Evolutionary conservation across 495 filamentous ascomycete species (phyloP).

Genomic region (Neurospora tetraspora): DNA sequence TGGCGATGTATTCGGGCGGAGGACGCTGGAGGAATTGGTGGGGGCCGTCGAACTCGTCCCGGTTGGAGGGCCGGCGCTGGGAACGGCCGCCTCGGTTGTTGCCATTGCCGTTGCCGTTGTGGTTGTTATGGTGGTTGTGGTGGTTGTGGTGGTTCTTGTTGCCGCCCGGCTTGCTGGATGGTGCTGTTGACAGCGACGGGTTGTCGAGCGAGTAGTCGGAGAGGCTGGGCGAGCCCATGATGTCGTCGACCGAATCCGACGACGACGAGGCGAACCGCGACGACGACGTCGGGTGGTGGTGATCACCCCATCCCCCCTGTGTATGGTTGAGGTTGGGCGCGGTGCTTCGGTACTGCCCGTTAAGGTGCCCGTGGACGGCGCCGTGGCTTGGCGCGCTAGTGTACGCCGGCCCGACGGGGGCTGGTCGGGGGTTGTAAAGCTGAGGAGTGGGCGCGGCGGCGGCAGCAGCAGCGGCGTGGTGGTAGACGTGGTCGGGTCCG

Average conservation of each 20-base stretch:
- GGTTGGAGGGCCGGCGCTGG: constrained; percentile 65
- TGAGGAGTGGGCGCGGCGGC: constrained; percentile 25
- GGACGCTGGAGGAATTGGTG: constrained; percentile 68
- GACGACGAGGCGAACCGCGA: constrained; percentile 28
- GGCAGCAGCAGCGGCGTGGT: constrained; percentile 9
- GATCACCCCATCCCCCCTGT: neutral
- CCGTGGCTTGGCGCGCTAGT: constrained; percentile 11
- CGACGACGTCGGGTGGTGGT: constrained; percentile 5
- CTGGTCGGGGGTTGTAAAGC: constrained; percentile 25
- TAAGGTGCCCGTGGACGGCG: constrained; percentile 15
- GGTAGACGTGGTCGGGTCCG: neutral
- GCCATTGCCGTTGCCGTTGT: constrained; percentile 35
- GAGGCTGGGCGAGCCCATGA: constrained; percentile 31
- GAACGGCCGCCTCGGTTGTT: constrained; percentile 39
- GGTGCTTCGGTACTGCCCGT: constrained; percentile 25
- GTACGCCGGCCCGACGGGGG: constrained; percentile 19
- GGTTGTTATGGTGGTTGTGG: neutral
- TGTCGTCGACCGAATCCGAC: constrained; percentile 39
- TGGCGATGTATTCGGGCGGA: constrained; percentile 51
- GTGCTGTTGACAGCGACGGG: constrained; percentile 9
- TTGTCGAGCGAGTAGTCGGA: constrained; percentile 37
- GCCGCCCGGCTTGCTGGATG: neutral
- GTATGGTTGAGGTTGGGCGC: neutral
- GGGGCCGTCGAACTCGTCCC: constrained; percentile 82
- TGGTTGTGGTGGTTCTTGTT: constrained; percentile 6